These are phyloP conservation scores for Crithidia brevicula DNA, from an alignment of 208 protist species.

Conservation along the genomic window DNA sequence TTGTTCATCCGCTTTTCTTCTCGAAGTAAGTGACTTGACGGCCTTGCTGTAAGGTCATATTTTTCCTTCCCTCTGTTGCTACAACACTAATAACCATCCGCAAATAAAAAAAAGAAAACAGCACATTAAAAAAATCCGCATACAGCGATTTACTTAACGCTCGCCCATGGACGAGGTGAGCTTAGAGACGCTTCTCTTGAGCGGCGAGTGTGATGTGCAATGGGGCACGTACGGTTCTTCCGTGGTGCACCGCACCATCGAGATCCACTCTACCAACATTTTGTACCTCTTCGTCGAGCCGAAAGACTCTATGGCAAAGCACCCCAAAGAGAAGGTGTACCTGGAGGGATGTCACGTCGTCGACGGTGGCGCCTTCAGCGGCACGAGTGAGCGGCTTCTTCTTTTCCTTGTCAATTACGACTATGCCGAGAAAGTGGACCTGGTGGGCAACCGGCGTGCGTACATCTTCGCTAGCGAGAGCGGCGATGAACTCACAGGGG, in stretches of 20 bases:
- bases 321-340: slow-evolving; percentile 56
- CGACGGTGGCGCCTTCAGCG: slow-evolving; percentile 40
- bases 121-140: too few species aligned
- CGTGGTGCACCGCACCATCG: slow-evolving; percentile 45
- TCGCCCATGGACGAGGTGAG: slow-evolving; percentile 37
- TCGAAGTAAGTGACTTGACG: too few species aligned
- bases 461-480: slow-evolving; percentile 25
- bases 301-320: slow-evolving; percentile 64
- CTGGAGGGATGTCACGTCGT: slow-evolving; percentile 52
- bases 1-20: too few species aligned
- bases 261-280: slow-evolving; percentile 58
- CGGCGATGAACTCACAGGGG: not conserved
- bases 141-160: too few species aligned
- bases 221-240: slow-evolving; percentile 29
- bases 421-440: slow-evolving; percentile 53
- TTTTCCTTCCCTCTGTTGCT: too few species aligned
- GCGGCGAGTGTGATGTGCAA: slow-evolving; percentile 36
- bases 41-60: too few species aligned
- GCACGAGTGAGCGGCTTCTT: slow-evolving; percentile 34
- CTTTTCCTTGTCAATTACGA: slow-evolving; percentile 54
- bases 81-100: too few species aligned
- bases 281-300: slow-evolving; percentile 74
- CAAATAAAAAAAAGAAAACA: too few species aligned
- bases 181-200: slow-evolving; percentile 54
- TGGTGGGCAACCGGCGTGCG: slow-evolving; percentile 39